Evolutionary conservation across 176 grass and related monocot genomes (phyloP).

Genomic region (Areca catechu): DNA sequence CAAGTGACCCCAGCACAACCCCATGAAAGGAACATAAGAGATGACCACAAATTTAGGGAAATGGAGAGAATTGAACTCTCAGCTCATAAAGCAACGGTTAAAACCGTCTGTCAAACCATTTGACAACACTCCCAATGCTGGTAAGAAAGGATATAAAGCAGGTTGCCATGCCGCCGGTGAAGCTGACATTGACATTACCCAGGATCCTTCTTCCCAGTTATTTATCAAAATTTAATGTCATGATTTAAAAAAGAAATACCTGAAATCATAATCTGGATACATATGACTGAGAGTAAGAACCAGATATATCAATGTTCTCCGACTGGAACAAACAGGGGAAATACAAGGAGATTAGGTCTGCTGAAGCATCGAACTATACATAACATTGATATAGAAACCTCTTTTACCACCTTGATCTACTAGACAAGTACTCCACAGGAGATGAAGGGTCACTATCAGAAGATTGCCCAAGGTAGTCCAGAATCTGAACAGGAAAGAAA

Average conservation of each 20-base stretch:
- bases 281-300: constrained; percentile 81
- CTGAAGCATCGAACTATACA: too few relatives aligned
- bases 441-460: constrained; percentile 69
- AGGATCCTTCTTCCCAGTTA: constrained; percentile 68
- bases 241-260: constrained; percentile 33
- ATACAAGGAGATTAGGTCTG: constrained; percentile 3
- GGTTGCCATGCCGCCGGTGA: constrained; percentile 48
- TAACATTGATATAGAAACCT: background rate
- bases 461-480: constrained; percentile 92
- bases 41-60: constrained; percentile 51
- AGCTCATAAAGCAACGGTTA: constrained; percentile 90
- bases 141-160: constrained; percentile 44
- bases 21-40: background rate
- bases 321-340: constrained; percentile 29
- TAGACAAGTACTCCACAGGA: constrained; percentile 73
- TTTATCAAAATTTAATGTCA: background rate
- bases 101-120: constrained; percentile 94
- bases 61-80: constrained; percentile 99
- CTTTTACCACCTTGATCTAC: constrained; percentile 61
- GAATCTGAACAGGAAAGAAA: constrained; percentile 45
- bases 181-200: constrained; percentile 98
- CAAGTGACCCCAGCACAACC: background rate
- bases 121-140: constrained; percentile 96
- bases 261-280: constrained; percentile 99
- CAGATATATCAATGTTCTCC: constrained; percentile 91